Base-by-base conservation (phyloP, 2,329 filamentous ascomycete genomes). In the Aspergillus nomiae region DNA sequence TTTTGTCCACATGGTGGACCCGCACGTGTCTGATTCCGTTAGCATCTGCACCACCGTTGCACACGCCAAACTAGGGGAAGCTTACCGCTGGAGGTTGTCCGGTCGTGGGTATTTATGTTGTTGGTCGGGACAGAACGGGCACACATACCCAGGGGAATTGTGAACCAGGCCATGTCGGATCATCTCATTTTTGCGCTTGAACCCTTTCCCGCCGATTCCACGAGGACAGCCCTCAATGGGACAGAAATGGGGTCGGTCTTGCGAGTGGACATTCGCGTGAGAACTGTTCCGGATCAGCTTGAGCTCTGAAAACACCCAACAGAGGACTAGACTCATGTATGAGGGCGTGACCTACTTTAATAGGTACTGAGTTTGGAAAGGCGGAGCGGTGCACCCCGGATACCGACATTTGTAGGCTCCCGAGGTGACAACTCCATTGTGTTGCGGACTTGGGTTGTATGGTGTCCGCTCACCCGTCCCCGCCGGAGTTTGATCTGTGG, bases 41-140 rank as follows among this genome's bases (percentile, higher is more conserved):
- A 57, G 61, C 61, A 56, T 56, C 46, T 56, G 61, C 34, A 54
- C 51, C 53, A 26, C 24, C 11, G 41, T 48, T 51, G 51, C 24
- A 11, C 48, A 41, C 11, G 16, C 12, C 30, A 19, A 26, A n/a
- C 21, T 9, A 62, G 43, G 34, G 24, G 24, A 61, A 41, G 67
- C 85, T 68, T 83, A 96, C 92, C 94, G 89, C 82, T 97, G 94
- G 61, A 99, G 81, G 82, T 98, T 98, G 77, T 99, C 95, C 38
- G 95, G 95, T 69, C 95, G 85, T 6, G 95, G 95, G 76, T 98
- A 98, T 74, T 91, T 94, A 77, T 97, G 94, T 75, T 97, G 93
- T 68, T 93, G 86, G 72, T 97, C 93, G 1, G 92, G 91, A 76
- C 95, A 99, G 74, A 97, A 98, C 0, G 95, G 95, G 76, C 95